phyloP scores from a whole-genome alignment of 2,329 filamentous ascomycete genomes.

The Colletotrichum karsti region DNA sequence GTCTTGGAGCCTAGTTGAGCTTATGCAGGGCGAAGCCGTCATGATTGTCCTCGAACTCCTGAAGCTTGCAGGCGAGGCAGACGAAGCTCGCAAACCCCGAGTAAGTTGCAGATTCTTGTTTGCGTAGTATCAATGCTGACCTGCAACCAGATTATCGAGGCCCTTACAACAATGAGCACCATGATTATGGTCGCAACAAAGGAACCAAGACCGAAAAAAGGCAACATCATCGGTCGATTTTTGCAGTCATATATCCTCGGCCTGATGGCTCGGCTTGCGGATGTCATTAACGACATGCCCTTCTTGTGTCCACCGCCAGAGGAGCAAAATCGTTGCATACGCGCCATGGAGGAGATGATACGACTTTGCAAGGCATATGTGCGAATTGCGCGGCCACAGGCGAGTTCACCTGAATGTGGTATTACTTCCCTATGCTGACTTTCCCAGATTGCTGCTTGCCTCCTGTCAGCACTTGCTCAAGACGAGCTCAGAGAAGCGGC shows the following conservation, averaged over 20 bases:
- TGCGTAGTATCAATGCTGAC: not conserved
- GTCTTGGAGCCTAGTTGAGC: conserved; percentile 69
- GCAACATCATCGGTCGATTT: conserved; percentile 74
- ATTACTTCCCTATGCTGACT: conserved; percentile 33
- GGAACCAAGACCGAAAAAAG: conserved; percentile 55
- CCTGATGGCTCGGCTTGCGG: conserved; percentile 84
- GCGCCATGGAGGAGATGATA: conserved; percentile 89
- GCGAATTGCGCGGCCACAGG: conserved; percentile 85
- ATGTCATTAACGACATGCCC: conserved; percentile 75
- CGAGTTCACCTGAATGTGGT: conserved; percentile 47
- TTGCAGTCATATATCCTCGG: conserved; percentile 86
- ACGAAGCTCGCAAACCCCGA: conserved; percentile 61
- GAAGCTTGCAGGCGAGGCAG: conserved; percentile 77
- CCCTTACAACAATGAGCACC: conserved; percentile 54
- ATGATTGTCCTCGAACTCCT: conserved; percentile 82
- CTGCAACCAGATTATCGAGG: conserved; percentile 51
- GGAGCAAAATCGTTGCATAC: conserved; percentile 81
- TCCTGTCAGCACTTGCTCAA: conserved; percentile 83
- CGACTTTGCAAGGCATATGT: conserved; percentile 77
- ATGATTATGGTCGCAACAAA: conserved; percentile 49
- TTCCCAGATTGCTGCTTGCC: conserved; percentile 83
- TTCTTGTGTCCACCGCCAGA: conserved; percentile 61
- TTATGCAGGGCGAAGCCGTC: conserved; percentile 80
- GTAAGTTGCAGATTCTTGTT: conserved; percentile 53
- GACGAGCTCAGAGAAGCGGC: conserved; percentile 79